Evolutionary conservation across 2,329 filamentous ascomycete genomes (phyloP), one percentile per base, ranked within the genome.

Genomic region (Fusarium humuli): DNA sequence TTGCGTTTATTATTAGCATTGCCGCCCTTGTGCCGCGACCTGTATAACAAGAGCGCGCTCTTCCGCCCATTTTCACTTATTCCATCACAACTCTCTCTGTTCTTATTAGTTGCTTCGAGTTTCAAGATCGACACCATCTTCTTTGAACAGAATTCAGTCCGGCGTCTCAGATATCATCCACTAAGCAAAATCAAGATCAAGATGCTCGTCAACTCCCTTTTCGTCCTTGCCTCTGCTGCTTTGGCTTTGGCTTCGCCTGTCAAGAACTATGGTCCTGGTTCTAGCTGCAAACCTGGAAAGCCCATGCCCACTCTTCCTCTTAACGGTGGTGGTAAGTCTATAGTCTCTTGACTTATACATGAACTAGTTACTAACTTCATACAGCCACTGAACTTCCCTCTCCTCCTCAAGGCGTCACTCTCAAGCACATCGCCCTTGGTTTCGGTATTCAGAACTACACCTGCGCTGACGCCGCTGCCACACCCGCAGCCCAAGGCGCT

Each of bases 381-480:
- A 20, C 52, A 84, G 82, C 77, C 40, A 74, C 73, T 25, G 81
- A 87, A 54, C 84, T 89, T 29, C 77, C 82, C n/a, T 63, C 77
- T 6, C 82, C 82, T 2, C 69, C 83, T 5, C 65, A 79, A 12
- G 75, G 75, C 66, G 73, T 81, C 45, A 76, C 77, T 7, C 80
- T 89, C 40, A 84, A 86, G 76, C 80, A 85, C 80, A 86, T 92
- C 67, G 84, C 83, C 59, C 79, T 92, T 44, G 90, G 89, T 71
- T 85, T 90, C 72, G 90, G 90, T 61, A 86, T 90, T 73, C 90
- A 92, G 75, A 92, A 92, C 84, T 92, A 92, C 82, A 90, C 87
- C 40, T 92, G 90, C 79, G 68, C 71, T n/a, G 63, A 74, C 5
- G 76, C 77, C 4, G 77, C 76, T 18, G 77, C 79, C 12, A 70